Evolutionary conservation across 768 basidiomycete genomes (phyloP), one percentile per base, ranked within the genome.

Genomic region (Rubroboletus satanas): DNA sequence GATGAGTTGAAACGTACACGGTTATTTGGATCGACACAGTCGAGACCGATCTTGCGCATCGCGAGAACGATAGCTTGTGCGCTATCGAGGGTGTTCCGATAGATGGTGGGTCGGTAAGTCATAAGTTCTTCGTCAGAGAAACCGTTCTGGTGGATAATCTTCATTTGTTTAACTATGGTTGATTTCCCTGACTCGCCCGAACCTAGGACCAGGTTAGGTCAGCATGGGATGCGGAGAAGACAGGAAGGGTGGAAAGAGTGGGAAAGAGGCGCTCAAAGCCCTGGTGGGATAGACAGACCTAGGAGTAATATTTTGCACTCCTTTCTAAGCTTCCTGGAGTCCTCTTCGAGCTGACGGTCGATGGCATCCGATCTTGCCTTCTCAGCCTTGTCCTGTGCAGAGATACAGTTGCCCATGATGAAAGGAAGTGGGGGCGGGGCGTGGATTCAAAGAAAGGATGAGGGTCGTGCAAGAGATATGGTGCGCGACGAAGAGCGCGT

Each of bases 161-260:
- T 97, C 94, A 98, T 97, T 72, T 98, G 95, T 69, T 98, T 98
- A 35, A 97, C 93, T 60, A 98, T 93, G 0, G 95, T 98, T 5
- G 84, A 87, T 74, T 98, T 98, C 7, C 95, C 96, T 0, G 89
- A 91, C 75, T 96, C 93, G 63, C 95, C 93, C 14, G 93, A 94
- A 52, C 95, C 94, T 95, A 62, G 14, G n/a, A 28, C 18, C 31
- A 6, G 28, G 52, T 44, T 0, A 35, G 23, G 29, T 62, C 7
- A n/a, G 49, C 12, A 31, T 10, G 7, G 36, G 32, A 43, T 17
- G 38, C 15, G 11, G 11, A 42, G n/a, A 41, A 31, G 50, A 14
- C 6, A 7, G 46, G 7, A 43, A 38, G n/a, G 17, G 50, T 17
- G 26, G 37, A 3, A 47, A 31, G n/a, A 50, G 23, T 39, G 36